phyloP scores from a whole-genome alignment of 148 eudicot species.

The Drosera capensis region DNA sequence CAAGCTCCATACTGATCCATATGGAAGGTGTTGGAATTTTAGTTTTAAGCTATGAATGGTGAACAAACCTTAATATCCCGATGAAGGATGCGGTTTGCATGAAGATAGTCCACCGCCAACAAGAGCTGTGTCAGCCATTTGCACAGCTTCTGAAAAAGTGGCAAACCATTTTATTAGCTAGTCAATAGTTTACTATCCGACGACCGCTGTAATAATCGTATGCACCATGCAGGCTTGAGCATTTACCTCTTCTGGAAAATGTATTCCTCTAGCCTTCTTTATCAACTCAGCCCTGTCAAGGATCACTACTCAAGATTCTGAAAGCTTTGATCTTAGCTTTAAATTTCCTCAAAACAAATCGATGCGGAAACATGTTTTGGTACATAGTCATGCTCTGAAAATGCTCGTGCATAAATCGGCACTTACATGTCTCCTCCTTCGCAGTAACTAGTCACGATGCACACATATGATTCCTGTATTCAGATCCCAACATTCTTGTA shows the following conservation, averaged over 20 bases:
- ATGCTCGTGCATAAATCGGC: not conserved
- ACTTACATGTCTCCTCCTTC: slow-evolving; percentile 99
- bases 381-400: not conserved
- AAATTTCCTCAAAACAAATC: too few relatives aligned
- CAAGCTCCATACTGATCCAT: not conserved
- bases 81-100: slow-evolving; percentile 81
- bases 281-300: slow-evolving; percentile 48
- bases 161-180: not conserved
- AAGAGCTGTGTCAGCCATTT: slow-evolving; percentile 88
- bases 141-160: slow-evolving; percentile 65
- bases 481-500: not conserved
- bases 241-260: slow-evolving; percentile 78
- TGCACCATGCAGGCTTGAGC: not conserved
- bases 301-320: slow-evolving; percentile 3
- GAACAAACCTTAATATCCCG: slow-evolving; percentile 87
- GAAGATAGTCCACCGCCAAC: slow-evolving; percentile 88
- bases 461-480: slow-evolving; percentile 46
- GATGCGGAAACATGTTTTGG: too few relatives aligned
- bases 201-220: not conserved
- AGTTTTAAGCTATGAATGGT: not conserved
- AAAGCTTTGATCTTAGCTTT: too few relatives aligned
- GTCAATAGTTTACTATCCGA: not conserved
- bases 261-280: slow-evolving; percentile 63
- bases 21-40: not conserved
- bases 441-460: slow-evolving; percentile 76